phyloP scores from a whole-genome alignment of 331 rosid genomes.

The Malus hybrid region DNA sequence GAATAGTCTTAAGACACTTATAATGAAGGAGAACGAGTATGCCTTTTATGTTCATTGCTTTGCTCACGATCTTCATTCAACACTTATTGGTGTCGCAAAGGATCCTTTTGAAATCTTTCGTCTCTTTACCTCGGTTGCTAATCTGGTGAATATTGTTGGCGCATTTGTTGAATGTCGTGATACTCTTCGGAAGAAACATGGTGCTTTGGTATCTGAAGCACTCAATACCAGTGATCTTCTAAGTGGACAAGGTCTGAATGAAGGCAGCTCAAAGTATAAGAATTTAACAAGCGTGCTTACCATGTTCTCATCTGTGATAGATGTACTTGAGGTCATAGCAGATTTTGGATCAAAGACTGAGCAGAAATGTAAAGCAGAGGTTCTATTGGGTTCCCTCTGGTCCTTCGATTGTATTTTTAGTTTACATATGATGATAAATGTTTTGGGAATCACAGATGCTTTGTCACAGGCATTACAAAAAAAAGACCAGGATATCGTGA shows the following conservation, averaged over 20 bases:
- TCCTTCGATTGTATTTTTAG: neutral
- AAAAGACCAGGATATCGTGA: conserved; percentile 9
- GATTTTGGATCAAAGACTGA: neutral
- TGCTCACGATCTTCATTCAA: neutral
- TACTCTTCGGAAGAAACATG: conserved; percentile 3
- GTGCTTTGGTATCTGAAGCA: neutral
- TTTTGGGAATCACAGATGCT: neutral
- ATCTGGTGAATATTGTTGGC: neutral
- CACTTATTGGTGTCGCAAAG: neutral
- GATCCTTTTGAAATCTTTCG: neutral
- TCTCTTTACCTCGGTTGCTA: conserved; percentile 1
- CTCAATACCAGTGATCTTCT: neutral
- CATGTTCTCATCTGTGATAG: neutral
- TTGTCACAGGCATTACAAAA: neutral
- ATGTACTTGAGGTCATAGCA: neutral
- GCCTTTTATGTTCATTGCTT: neutral
- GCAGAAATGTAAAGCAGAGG: neutral
- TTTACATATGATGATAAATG: neutral
- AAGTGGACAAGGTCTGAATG: conserved; percentile 5
- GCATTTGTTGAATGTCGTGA: neutral
- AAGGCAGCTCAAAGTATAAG: neutral
- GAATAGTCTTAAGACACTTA: neutral
- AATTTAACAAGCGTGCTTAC: neutral
- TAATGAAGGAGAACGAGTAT: neutral
- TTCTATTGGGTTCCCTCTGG: neutral